phyloP scores from a whole-genome alignment of 345 rosid genomes.

The Bruguiera parviflora region DNA sequence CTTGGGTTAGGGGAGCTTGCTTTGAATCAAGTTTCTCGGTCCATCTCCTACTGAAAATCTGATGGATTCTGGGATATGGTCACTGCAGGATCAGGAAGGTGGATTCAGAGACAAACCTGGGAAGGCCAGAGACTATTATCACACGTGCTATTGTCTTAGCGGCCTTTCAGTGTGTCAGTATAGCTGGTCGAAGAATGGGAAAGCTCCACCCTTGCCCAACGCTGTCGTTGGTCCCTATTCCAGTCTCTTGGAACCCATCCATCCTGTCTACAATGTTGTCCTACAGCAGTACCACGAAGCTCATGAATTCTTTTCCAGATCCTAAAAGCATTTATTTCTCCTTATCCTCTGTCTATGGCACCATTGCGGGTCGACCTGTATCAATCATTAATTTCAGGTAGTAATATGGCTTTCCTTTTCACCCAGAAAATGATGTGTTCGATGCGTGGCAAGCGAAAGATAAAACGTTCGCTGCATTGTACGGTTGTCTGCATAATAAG shows the following conservation, averaged over 20 bases:
- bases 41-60: neutral
- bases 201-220: conserved; percentile 51
- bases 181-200: conserved; percentile 49
- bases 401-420: no score
- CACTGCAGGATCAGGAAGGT: conserved; percentile 55
- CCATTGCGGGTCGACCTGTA: neutral
- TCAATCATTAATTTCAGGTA: neutral
- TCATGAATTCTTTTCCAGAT: conserved; percentile 46
- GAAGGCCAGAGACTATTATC: conserved; percentile 70
- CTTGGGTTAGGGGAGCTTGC: neutral
- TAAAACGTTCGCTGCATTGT: no score
- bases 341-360: neutral
- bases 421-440: no score
- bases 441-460: no score
- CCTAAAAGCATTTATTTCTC: neutral
- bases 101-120: conserved; percentile 91
- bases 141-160: conserved; percentile 93
- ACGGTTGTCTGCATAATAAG: no score
- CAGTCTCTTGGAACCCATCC: conserved; percentile 71
- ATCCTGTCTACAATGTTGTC: conserved; percentile 75
- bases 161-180: conserved; percentile 78
- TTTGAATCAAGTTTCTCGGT: no score
- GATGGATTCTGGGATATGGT: neutral
- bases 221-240: conserved; percentile 66
- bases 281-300: conserved; percentile 63